A percentile compares a stretch with the other conserved stretches of the same genome.
Conservation (phyloP, 2,329 filamentous ascomycete genomes). For the Neofusicoccum ribis region DNA sequence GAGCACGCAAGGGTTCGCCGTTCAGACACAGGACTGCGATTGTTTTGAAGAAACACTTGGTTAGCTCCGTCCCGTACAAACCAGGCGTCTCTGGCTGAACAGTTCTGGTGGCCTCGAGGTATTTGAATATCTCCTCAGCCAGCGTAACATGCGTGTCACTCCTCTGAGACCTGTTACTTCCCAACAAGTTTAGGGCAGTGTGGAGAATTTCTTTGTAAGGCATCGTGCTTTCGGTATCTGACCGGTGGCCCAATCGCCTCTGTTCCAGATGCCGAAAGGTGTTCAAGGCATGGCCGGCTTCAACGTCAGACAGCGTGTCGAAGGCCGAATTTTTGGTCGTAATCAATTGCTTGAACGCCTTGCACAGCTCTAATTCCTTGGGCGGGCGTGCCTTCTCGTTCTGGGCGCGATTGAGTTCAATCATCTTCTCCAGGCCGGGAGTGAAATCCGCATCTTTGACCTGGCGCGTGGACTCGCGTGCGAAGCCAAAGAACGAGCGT, state of each 20-base stretch:
- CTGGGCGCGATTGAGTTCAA: constrained; percentile 65
- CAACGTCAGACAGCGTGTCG: constrained; percentile 13
- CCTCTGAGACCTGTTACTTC: neutral
- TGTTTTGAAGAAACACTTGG: neutral
- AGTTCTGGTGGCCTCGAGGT: neutral
- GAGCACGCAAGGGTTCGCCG: neutral
- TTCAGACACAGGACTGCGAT: neutral
- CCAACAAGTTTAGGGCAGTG: neutral
- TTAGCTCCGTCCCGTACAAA: neutral
- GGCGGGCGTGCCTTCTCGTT: constrained; percentile 67
- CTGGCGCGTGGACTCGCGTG: constrained; percentile 58
- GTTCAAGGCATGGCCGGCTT: constrained; percentile 56
- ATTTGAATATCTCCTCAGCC: neutral
- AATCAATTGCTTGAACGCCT: constrained; percentile 45
- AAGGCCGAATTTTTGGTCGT: neutral
- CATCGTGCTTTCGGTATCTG: neutral
- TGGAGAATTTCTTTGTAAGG: neutral
- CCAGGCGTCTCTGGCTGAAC: neutral
- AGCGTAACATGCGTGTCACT: neutral
- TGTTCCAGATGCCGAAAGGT: constrained; percentile 48
- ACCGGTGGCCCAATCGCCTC: neutral
- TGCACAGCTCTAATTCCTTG: constrained; percentile 59
- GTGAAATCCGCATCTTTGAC: constrained; percentile 64
- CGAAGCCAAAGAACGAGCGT: constrained; percentile 64
- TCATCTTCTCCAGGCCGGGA: constrained; percentile 71